Conservation (phyloP, 768 basidiomycete species). For the Filobasidium floriforme region DNA sequence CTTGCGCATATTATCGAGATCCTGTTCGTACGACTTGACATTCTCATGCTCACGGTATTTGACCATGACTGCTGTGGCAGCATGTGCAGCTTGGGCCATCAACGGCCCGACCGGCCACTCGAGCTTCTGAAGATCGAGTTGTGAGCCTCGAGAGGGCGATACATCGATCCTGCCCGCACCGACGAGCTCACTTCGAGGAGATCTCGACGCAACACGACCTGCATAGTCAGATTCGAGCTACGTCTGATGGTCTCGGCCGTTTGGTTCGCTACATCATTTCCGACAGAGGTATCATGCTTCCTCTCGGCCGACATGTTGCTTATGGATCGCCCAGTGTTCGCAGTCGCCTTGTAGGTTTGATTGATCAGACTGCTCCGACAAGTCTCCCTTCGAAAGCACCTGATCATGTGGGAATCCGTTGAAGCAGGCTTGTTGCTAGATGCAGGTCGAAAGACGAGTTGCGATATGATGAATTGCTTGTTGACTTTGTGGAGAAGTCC, state of each 20-base stretch:
- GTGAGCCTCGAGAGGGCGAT: neutral
- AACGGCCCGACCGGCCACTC: slow-evolving; percentile 43
- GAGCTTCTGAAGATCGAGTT: slow-evolving; percentile 3
- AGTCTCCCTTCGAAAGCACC: no score
- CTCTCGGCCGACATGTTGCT: neutral
- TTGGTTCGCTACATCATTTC: neutral
- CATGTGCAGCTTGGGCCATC: slow-evolving; percentile 44
- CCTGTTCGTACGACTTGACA: slow-evolving; percentile 35
- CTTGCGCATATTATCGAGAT: slow-evolving; percentile 39
- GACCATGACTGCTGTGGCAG: slow-evolving; percentile 42
- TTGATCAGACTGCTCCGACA: no score
- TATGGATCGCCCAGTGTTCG: neutral
- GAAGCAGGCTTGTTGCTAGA: no score
- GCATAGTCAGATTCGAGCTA: slow-evolving; percentile 36
- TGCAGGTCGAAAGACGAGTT: no score
- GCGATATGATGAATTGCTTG: no score
- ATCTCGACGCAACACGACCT: slow-evolving; percentile 40
- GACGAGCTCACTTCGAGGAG: slow-evolving; percentile 31
- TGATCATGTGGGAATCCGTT: no score
- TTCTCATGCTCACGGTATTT: slow-evolving; percentile 31
- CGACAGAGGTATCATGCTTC: neutral
- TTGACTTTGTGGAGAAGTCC: no score
- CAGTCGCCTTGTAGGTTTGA: no score
- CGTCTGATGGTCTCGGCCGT: neutral
- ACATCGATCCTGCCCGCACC: no score